Evolutionary conservation across 2,329 filamentous ascomycete species (phyloP).

Genomic region (Ilyonectria mors-panacis): DNA sequence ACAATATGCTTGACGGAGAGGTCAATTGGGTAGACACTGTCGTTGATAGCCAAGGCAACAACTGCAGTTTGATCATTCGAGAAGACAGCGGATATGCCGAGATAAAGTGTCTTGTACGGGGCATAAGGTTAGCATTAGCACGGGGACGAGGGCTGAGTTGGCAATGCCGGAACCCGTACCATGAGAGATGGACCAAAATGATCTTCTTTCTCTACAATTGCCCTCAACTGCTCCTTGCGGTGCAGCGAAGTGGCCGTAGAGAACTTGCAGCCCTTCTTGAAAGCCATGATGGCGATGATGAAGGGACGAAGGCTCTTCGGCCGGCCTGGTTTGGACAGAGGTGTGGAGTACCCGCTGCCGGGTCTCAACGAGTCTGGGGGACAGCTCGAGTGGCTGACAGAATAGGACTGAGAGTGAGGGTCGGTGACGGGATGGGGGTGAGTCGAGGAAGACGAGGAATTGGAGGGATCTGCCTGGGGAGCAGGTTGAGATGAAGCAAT

Average conservation of each 20-base stretch:
- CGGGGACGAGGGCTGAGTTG: too few relatives aligned
- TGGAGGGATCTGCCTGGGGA: too few relatives aligned
- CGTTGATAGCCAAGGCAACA: conserved; percentile 79
- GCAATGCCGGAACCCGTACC: conserved; percentile 50
- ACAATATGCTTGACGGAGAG: conserved; percentile 74
- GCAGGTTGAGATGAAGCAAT: too few relatives aligned
- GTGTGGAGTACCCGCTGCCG: too few relatives aligned
- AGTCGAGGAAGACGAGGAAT: too few relatives aligned
- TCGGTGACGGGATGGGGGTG: too few relatives aligned
- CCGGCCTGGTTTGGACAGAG: too few relatives aligned
- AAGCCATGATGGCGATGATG: conserved; percentile 43
- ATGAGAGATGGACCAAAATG: conserved; percentile 62
- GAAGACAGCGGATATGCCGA: conserved; percentile 73
- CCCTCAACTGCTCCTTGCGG: conserved; percentile 63
- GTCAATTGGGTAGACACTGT: conserved; percentile 81
- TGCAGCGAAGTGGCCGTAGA: conserved; percentile 61
- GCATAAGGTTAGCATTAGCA: background rate
- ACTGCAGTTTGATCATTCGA: conserved; percentile 66
- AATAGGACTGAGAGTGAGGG: too few relatives aligned
- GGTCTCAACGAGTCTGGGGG: too few relatives aligned
- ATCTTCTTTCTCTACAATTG: conserved; percentile 59
- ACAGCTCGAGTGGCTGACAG: too few relatives aligned
- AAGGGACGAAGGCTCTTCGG: too few relatives aligned
- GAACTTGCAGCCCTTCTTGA: conserved; percentile 56
- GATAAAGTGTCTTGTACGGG: conserved; percentile 66